Percentiles rank a stretch among this genome's conserved stretches.
Evolutionary conservation across 176 grass and related monocot species (phyloP).

Genomic region (Hyparrhenia diplandra): DNA sequence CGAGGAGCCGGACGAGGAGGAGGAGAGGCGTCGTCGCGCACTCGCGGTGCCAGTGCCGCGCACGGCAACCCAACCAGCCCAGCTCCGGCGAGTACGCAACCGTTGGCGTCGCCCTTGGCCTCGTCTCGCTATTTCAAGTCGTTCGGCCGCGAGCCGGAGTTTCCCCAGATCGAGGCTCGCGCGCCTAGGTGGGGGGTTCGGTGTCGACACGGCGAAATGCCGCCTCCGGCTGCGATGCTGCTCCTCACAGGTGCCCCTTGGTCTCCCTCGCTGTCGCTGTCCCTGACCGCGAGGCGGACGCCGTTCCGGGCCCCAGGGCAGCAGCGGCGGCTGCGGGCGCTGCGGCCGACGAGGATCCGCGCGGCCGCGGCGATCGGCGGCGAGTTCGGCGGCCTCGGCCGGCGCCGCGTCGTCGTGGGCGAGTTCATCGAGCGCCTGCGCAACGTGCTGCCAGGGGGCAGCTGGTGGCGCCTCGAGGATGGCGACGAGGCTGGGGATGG

Average conservation of each 20-base stretch:
- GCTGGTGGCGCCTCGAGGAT: constrained; percentile 90
- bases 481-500: constrained; percentile 30
- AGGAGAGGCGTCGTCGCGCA: not conserved
- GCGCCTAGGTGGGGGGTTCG: not conserved
- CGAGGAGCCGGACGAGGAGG: constrained; percentile 24
- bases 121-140: not conserved
- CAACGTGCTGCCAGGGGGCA: constrained; percentile 74
- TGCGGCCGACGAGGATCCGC: constrained; percentile 14
- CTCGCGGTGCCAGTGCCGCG: constrained; percentile 10
- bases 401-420: constrained; percentile 30
- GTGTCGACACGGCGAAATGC: constrained; percentile 9
- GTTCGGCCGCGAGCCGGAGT: not conserved
- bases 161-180: constrained; percentile 14
- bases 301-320: not conserved
- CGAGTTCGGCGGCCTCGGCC: constrained; percentile 25
- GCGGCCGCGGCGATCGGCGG: constrained; percentile 29
- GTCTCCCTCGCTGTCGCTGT: constrained; percentile 7
- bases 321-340: not conserved
- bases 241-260: constrained; percentile 11
- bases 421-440: constrained; percentile 51
- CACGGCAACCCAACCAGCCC: constrained; percentile 33
- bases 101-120: not conserved
- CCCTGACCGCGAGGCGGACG: not conserved
- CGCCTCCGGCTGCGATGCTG: constrained; percentile 12
- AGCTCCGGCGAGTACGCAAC: constrained; percentile 28